Base-by-base conservation (phyloP, 306 rosid genomes). In the Trifolium dubium region DNA sequence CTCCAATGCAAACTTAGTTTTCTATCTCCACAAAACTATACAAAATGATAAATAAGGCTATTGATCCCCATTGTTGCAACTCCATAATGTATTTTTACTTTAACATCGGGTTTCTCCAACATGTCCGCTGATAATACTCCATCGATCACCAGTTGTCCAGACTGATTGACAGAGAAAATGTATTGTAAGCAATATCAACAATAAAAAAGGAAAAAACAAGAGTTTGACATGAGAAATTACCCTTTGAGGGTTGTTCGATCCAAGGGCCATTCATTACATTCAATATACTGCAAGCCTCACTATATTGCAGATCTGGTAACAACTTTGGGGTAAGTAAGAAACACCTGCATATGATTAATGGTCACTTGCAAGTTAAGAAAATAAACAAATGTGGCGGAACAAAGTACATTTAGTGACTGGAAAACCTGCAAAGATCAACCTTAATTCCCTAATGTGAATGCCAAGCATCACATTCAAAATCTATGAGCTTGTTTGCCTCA, bases 251-350 rank as follows among this genome's bases (percentile, higher is more conserved):
- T 74, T 89, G 79, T 55, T 82, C 88, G 37, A 89, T 87, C 94
- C 95, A 91, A 61, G 97, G 97, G 10, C 98, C 97, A 77, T 86
- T 91, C 94, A 91, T 84, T 67, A 94, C 91, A 82, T 91, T 94
- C 78, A 94, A 62, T 78, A 91, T 81, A 61, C 92, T 91, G 81
- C 98, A 94, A 12, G 91, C 98, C 72, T 88, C 98, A 32, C 98
- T 84, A 80, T 94, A 94, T 55, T 89, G 92, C 66, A 94, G 82
- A 70, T 89, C 91, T 7, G 96, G 96, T 17, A 91, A 86, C 86
- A 94, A 84, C 88, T 94, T 91, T 1, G 97, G 97, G 43, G 98
- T 94, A 19, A 94, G 92, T 77, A 94, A 83, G 85, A 94, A 94
- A 71, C 96, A 94, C 90, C 98, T 94, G 92, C 79, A 77, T 14